A percentile compares a stretch with the other conserved stretches of the same genome.
Evolutionary conservation across 805 yeast genomes (phyloP).

Genomic region (Saccharomyces jurei): DNA sequence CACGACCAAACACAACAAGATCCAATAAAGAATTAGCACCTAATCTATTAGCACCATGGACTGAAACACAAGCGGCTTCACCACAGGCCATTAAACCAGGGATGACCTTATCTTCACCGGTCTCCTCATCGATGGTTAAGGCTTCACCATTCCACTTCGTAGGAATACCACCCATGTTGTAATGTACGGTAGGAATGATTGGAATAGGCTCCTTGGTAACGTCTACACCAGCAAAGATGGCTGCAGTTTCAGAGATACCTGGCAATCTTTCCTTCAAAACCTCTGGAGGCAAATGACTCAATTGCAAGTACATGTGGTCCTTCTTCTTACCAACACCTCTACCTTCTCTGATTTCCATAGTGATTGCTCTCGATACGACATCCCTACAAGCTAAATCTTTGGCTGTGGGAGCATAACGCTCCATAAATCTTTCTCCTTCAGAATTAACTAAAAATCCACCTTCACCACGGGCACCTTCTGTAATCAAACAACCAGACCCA

Average conservation of each 20-base stretch:
- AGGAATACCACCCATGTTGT: conserved; percentile 99
- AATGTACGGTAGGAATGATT: conserved; percentile 94
- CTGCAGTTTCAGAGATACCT: conserved; percentile 98
- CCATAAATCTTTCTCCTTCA: conserved; percentile 99
- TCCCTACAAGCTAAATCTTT: conserved; percentile 98
- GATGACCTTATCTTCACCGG: conserved; percentile 83
- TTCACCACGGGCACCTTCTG: conserved; percentile 99
- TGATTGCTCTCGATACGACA: conserved; percentile 95
- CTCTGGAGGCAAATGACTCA: conserved; percentile 85
- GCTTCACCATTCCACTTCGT: conserved; percentile 97
- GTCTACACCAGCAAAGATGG: conserved; percentile 97
- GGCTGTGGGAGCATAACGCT: conserved; percentile 97
- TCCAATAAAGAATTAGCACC: conserved; percentile 97
- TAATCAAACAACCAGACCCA: conserved; percentile 97
- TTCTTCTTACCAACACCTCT: conserved; percentile 97
- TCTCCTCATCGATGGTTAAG: conserved; percentile 63
- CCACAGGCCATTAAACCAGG: conserved; percentile 96
- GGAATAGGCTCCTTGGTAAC: conserved; percentile 99
- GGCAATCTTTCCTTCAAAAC: conserved; percentile 94
- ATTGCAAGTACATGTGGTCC: conserved; percentile 93
- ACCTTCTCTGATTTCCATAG: conserved; percentile 97
- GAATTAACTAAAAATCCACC: conserved; percentile 95
- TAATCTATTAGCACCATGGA: conserved; percentile 97
- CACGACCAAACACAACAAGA: conserved; percentile 96
- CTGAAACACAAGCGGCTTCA: conserved; percentile 98